Evolutionary conservation across 208 protist genomes (phyloP), one percentile per base, ranked within the genome.

Genomic region (Acanthamoeba culbertsoni): DNA sequence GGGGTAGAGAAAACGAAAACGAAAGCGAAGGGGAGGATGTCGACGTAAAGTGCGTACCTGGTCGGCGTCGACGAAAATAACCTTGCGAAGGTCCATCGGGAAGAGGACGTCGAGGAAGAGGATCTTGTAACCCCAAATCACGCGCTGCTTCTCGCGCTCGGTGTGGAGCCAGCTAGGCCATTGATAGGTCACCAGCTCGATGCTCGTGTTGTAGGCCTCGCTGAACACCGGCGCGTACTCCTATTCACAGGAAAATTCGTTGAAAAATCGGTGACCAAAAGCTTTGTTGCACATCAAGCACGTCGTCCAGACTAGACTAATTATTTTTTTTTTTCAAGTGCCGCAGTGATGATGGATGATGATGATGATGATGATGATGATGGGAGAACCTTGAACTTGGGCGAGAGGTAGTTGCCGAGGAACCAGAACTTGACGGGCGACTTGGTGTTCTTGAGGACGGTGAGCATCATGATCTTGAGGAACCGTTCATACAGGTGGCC

Each of bases 121-220:
- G 77, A 99, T 99, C 96, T 99, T 99, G 96, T 99, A 98, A n/a
- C 96, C 99, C 99, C 99, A 99, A 93, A 99, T 99, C 20, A 98
- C 98, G 48, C 99, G 97, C 95, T 99, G 98, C 97, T 99, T 99
- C 71, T 99, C 97, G 26, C 97, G 98, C 96, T 99, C 99, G 93
- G 95, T 94, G 65, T 96, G 94, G 48, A 99, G 95, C 98, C 98
- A 99, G 84, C 88, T 96, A 68, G 99, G 99, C 99, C 99, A 99
- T 93, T 99, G 97, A 96, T 99, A 99, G 10, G 96, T 98, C 3
- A 99, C 98, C 55, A 99, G 97, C 55, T 98, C 94, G 93, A 98
- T 98, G 65, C 98, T 97, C 95, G 99, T 99, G 26, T 97, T 98
- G 40, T 98, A 98, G 48, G 97, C 93, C 45, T 96, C 84, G 0